phyloP scores from a whole-genome alignment of 2,329 filamentous ascomycete genomes.

The Talaromyces piceae region DNA sequence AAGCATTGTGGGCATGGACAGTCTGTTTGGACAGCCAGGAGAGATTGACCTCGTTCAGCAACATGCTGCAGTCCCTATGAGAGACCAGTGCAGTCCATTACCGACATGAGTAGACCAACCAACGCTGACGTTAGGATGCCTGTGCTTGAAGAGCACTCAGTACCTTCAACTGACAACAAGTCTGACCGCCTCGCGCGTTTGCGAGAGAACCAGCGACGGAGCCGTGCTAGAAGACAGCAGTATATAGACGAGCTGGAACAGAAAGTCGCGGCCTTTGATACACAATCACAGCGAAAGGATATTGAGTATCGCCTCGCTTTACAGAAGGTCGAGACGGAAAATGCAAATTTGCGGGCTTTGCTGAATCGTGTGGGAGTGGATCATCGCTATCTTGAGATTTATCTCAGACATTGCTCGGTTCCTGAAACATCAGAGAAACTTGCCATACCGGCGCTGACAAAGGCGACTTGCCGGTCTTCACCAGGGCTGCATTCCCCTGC shows the following conservation, averaged over 20 bases:
- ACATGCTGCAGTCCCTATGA: neutral
- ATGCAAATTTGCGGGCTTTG: constrained; percentile 22
- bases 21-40: neutral
- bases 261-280: constrained; percentile 21
- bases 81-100: neutral
- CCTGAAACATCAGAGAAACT: constrained; percentile 21
- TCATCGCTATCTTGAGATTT: constrained; percentile 18
- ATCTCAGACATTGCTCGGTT: constrained; percentile 18
- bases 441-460: constrained; percentile 27
- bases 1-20: neutral
- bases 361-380: constrained; percentile 21
- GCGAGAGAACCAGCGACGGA: constrained; percentile 32
- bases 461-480: constrained; percentile 1
- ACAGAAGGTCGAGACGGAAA: constrained; percentile 29
- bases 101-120: neutral
- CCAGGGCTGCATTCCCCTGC: neutral
- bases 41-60: neutral
- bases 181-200: constrained; percentile 32
- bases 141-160: neutral
- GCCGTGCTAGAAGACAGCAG: constrained; percentile 29
- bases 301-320: constrained; percentile 26
- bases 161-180: constrained; percentile 11
- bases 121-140: constrained; percentile 1
- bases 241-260: constrained; percentile 30
- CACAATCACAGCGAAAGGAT: constrained; percentile 23